A percentile compares a stretch with the other conserved stretches of the same genome.
Evolutionary conservation across 208 protist genomes (phyloP).

Genomic region (Crithidia brevicula): DNA sequence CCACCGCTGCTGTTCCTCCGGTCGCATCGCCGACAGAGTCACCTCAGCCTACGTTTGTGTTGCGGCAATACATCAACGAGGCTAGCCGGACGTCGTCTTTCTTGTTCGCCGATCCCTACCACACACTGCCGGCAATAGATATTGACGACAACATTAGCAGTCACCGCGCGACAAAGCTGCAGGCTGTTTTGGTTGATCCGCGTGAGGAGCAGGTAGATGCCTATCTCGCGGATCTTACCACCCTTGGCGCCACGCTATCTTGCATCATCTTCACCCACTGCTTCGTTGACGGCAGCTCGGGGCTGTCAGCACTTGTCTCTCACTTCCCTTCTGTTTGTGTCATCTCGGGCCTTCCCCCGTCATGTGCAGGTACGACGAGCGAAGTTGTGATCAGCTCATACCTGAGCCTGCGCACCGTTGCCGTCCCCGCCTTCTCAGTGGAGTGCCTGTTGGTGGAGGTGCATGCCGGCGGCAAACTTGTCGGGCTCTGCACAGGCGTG

Average conservation of each 20-base stretch:
- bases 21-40: neutral
- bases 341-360: conserved; percentile 32
- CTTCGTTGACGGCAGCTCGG: conserved; percentile 66
- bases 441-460: conserved; percentile 76
- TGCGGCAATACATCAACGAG: conserved; percentile 86
- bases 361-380: conserved; percentile 22
- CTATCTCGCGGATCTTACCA: conserved; percentile 49
- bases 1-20: neutral
- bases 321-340: conserved; percentile 31
- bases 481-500: conserved; percentile 66
- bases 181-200: conserved; percentile 63
- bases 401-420: conserved; percentile 39
- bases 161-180: neutral
- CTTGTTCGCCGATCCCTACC: conserved; percentile 48
- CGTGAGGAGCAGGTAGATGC: conserved; percentile 30
- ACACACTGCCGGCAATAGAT: neutral
- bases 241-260: conserved; percentile 36
- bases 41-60: conserved; percentile 23
- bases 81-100: conserved; percentile 70
- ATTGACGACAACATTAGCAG: neutral
- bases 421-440: conserved; percentile 68
- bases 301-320: conserved; percentile 37
- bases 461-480: conserved; percentile 29
- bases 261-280: conserved; percentile 71
- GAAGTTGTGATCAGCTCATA: conserved; percentile 13